Base-by-base conservation (phyloP, 306 rosid species). In the Coriaria nepalensis region DNA sequence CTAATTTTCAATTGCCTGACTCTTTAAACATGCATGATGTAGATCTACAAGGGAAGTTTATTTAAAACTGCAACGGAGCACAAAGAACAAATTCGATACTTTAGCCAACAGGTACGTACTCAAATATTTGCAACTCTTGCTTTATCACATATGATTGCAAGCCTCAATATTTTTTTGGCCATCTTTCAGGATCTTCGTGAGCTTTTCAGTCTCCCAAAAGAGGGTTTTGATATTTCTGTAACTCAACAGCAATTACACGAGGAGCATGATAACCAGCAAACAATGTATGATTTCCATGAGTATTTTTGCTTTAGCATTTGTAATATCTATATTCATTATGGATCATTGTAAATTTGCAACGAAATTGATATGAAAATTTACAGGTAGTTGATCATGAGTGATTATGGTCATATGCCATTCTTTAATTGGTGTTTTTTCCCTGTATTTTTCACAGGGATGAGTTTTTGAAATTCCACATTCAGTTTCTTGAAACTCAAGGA, bases 31-130 rank as follows among this genome's bases (percentile, higher is more conserved):
- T 49, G 14, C 40, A 36, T 69, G 38, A 40, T 55, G 47, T 68
- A 87, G 96, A 72, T 87, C 42, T 83, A 45, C 47, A 87, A 87
- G 45, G 96, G 96, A 5, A 95, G 97, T 4, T 61, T 88, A 44
- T 84, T 88, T 72, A 88, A 64, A 84, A 81, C 90, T 9, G 95
- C 93, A 55, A 84, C 95, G 6, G 95, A 88, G 79, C 84, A 88
- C 47, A 88, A 84, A 73, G 97, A 84, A 54, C 97, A 88, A 74
- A 79, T 71, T 35, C 79, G 97, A 36, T 88, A 88, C 66, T 88
- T 88, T 15, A 72, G 93, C 73, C 97, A 84, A 69, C 93, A 84
- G 93, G 97, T 88, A 70, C 38, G 38, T 37, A 29, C 55, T 68
- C 43, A 50, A 6, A 11, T 38, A 45, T 43, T n/a, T 37, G 4